Conservation (phyloP, 805 yeast genomes). For the Monosporozyma siamensis region DNA sequence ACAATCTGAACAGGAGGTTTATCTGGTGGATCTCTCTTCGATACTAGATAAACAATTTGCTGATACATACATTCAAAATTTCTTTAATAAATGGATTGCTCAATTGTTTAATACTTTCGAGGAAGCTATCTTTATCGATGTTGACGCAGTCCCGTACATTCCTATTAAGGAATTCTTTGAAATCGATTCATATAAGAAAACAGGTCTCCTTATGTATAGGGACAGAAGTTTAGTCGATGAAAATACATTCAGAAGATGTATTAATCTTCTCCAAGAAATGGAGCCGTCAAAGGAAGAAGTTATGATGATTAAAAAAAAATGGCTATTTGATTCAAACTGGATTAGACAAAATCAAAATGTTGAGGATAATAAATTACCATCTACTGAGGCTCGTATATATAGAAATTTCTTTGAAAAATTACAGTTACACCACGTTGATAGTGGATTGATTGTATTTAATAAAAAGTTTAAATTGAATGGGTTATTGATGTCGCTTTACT, state of each 20-base stretch:
- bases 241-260: constrained; percentile 24
- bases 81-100: constrained; percentile 45
- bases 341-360: neutral
- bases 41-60: constrained; percentile 15
- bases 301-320: constrained; percentile 13
- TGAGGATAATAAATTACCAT: neutral
- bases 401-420: constrained; percentile 17
- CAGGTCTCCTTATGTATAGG: constrained; percentile 25
- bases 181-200: constrained; percentile 11
- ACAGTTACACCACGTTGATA: constrained; percentile 28
- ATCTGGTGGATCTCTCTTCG: constrained; percentile 17
- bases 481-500: constrained; percentile 21
- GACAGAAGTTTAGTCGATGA: constrained; percentile 23
- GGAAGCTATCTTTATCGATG: constrained; percentile 45
- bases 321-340: constrained; percentile 5
- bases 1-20: constrained; percentile 16
- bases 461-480: constrained; percentile 22
- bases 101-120: constrained; percentile 46
- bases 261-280: constrained; percentile 17
- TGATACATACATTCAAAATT: constrained; percentile 12
- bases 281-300: constrained; percentile 25
- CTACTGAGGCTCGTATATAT: constrained; percentile 15
- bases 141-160: constrained; percentile 40
- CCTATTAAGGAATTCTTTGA: constrained; percentile 30
- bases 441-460: constrained; percentile 26